phyloP scores from a whole-genome alignment of 2,329 filamentous ascomycete species.

The Erysiphe pulchra region DNA sequence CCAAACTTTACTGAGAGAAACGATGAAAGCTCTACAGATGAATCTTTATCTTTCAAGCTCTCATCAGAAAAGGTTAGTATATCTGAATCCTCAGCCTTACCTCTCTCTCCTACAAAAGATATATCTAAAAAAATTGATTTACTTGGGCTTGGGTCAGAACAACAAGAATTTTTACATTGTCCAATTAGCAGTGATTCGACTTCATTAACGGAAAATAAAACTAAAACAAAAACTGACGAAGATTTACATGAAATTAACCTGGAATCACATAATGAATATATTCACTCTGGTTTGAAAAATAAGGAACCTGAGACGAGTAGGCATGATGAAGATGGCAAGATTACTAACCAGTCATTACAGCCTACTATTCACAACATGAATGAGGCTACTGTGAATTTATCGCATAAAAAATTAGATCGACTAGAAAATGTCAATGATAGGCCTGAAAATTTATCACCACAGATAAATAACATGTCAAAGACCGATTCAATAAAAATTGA shows the following conservation, averaged over 20 bases:
- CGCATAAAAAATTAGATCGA: no score
- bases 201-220: neutral
- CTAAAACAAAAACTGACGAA: neutral
- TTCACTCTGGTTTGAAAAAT: neutral
- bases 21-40: slow-evolving; percentile 54
- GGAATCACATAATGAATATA: neutral
- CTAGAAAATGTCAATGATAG: no score
- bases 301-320: neutral
- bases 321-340: no score
- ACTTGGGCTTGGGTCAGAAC: slow-evolving; percentile 6
- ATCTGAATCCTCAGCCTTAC: slow-evolving; percentile 29
- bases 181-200: neutral
- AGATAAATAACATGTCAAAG: no score
- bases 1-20: slow-evolving; percentile 28
- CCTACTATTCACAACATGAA: no score
- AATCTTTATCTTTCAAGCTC: slow-evolving; percentile 43
- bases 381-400: no score
- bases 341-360: no score
- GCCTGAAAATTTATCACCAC: no score
- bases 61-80: slow-evolving; percentile 30
- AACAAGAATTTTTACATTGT: neutral
- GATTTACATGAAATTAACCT: neutral
- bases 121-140: slow-evolving; percentile 10
- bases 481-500: no score
- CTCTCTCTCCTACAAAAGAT: slow-evolving; percentile 27